A percentile compares a stretch with the other conserved stretches of the same genome.
phyloP scores from a whole-genome alignment of 2,329 filamentous ascomycete species.

The Penicillium sp. region DNA sequence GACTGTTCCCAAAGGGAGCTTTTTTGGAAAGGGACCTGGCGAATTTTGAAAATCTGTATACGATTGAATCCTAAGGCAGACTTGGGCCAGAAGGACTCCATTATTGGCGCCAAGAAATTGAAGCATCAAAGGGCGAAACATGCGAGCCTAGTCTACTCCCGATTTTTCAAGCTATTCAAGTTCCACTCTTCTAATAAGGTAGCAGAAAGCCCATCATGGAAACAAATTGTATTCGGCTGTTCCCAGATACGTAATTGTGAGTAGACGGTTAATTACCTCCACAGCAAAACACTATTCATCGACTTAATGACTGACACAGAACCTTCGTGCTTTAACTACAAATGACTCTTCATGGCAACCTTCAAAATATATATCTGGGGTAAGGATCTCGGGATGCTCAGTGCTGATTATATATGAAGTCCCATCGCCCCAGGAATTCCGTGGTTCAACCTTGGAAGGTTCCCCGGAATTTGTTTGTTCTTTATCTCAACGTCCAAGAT shows the following conservation, averaged over 20 bases:
- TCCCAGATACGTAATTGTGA: too few relatives aligned
- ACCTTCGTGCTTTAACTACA: too few relatives aligned
- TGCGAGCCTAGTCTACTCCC: not conserved
- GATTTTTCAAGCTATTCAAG: not conserved
- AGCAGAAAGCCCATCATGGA: not conserved
- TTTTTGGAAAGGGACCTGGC: conserved; percentile 34
- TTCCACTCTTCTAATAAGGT: not conserved
- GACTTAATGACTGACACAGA: too few relatives aligned
- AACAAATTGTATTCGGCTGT: too few relatives aligned
- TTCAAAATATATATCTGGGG: too few relatives aligned
- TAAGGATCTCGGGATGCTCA: too few relatives aligned
- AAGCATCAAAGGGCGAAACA: not conserved
- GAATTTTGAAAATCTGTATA: not conserved
- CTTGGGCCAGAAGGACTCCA: not conserved
- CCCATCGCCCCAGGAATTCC: not conserved
- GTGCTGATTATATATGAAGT: not conserved
- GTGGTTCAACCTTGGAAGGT: not conserved
- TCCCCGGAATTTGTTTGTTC: not conserved
- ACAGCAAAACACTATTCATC: too few relatives aligned
- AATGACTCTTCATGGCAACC: too few relatives aligned
- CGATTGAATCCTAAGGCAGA: not conserved
- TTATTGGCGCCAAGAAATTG: not conserved
- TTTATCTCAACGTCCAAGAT: not conserved
- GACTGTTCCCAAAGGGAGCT: conserved; percentile 26
- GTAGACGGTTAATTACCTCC: too few relatives aligned